Percentiles rank a stretch among this genome's conserved stretches.
Conservation (phyloP, 495 filamentous ascomycete genomes). For the Lentithecium fluviatile region DNA sequence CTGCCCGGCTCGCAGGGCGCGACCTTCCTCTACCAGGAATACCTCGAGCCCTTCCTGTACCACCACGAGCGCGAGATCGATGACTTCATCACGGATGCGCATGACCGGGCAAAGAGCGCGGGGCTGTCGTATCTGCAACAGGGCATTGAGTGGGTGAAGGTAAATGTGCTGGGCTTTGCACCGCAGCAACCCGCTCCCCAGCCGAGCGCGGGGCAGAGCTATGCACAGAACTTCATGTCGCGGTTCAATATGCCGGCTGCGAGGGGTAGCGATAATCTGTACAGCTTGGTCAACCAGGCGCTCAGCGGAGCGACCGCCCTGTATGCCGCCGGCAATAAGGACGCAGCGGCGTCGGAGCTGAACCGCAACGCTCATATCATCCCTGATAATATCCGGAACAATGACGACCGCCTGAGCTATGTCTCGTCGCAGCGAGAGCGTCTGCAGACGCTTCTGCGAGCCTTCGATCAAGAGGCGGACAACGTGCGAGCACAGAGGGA, state of each 20-base stretch:
- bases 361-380: conserved; percentile 63
- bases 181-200: conserved; percentile 55
- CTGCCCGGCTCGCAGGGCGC: conserved; percentile 95
- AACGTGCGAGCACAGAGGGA: conserved; percentile 41
- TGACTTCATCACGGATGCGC: conserved; percentile 74
- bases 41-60: conserved; percentile 83
- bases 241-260: conserved; percentile 77
- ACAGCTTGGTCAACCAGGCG: conserved; percentile 71
- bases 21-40: conserved; percentile 73
- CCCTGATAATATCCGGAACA: conserved; percentile 60
- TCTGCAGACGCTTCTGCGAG: conserved; percentile 66
- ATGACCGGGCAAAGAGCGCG: conserved; percentile 74
- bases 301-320: conserved; percentile 53
- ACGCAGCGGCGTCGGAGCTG: conserved; percentile 53
- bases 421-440: conserved; percentile 71
- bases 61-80: conserved; percentile 91
- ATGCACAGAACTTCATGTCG: conserved; percentile 77
- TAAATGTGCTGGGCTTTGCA: conserved; percentile 68
- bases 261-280: conserved; percentile 66
- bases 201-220: conserved; percentile 53
- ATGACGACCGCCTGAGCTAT: conserved; percentile 65
- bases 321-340: conserved; percentile 44
- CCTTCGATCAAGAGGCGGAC: conserved; percentile 70
- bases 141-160: conserved; percentile 70
- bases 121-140: conserved; percentile 81